Evolutionary conservation across 805 yeast species (phyloP).

Genomic region (Cyberlindnera petersonii): DNA sequence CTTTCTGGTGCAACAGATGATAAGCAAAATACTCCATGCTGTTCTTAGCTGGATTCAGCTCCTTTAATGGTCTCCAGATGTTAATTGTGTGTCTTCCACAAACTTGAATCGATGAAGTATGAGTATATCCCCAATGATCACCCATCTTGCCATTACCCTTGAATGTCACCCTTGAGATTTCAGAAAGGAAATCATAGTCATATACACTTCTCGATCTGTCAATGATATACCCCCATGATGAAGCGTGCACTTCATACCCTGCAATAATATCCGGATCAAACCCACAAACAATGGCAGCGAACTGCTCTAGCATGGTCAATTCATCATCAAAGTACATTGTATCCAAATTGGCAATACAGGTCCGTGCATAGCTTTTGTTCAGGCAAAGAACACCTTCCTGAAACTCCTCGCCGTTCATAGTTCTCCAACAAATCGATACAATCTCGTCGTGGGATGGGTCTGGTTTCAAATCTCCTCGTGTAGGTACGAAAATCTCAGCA

Average conservation of each 20-base stretch:
- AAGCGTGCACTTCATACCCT: slow-evolving; percentile 77
- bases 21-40: slow-evolving; percentile 73
- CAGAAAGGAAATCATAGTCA: slow-evolving; percentile 51
- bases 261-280: slow-evolving; percentile 85
- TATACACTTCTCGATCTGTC: slow-evolving; percentile 51
- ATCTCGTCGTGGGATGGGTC: slow-evolving; percentile 65
- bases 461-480: slow-evolving; percentile 49
- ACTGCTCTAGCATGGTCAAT: slow-evolving; percentile 48
- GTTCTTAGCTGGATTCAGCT: slow-evolving; percentile 60
- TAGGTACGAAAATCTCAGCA: slow-evolving; percentile 64
- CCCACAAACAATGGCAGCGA: slow-evolving; percentile 51
- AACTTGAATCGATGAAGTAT: slow-evolving; percentile 63
- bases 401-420: slow-evolving; percentile 40
- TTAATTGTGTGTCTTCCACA: slow-evolving; percentile 83
- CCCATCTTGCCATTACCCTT: slow-evolving; percentile 50
- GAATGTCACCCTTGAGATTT: slow-evolving; percentile 55
- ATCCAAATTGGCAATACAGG: slow-evolving; percentile 3
- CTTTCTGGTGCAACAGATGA: slow-evolving; percentile 59
- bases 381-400: slow-evolving; percentile 35
- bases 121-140: slow-evolving; percentile 79
- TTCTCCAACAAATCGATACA: slow-evolving; percentile 58
- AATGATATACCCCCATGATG: slow-evolving; percentile 87
- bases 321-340: slow-evolving; percentile 47
- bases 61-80: slow-evolving; percentile 77
- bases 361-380: slow-evolving; percentile 26